phyloP scores from a whole-genome alignment of 331 rosid species.

The Rhamnella rubrinervis region DNA sequence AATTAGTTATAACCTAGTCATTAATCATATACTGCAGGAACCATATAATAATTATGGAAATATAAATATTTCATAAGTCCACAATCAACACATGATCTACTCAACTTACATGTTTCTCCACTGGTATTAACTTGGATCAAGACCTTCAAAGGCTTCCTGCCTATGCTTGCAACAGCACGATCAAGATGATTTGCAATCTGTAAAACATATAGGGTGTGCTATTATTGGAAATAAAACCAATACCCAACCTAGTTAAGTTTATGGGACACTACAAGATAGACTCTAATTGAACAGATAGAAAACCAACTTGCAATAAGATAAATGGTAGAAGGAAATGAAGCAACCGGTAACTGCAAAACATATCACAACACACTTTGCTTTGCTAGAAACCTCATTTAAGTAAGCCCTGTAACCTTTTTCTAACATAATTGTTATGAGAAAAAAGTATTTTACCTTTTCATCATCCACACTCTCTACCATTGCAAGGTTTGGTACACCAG shows the following conservation, averaged over 20 bases:
- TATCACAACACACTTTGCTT: background rate
- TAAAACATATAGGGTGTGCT: background rate
- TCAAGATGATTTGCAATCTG: conserved; percentile 86
- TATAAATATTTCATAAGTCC: background rate
- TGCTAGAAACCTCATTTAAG: background rate
- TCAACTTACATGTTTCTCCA: conserved; percentile 79
- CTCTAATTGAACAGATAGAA: background rate
- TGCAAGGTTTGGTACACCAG: conserved; percentile 76
- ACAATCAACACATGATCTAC: background rate
- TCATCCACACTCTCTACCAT: conserved; percentile 81
- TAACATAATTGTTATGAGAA: background rate
- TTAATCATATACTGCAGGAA: too few species aligned
- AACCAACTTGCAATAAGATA: background rate
- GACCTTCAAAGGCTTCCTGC: conserved; percentile 81
- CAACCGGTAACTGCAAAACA: background rate
- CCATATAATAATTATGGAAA: background rate
- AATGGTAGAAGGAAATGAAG: too few species aligned
- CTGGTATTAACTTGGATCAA: conserved; percentile 91
- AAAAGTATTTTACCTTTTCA: conserved; percentile 52
- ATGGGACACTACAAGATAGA: background rate
- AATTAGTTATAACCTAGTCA: too few species aligned
- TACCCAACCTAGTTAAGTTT: background rate
- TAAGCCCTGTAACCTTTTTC: background rate
- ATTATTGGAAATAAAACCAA: background rate
- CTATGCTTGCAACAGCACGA: conserved; percentile 60